Base-by-base conservation (phyloP, 2,329 filamentous ascomycete genomes). In the Aspergillus cejpii region DNA sequence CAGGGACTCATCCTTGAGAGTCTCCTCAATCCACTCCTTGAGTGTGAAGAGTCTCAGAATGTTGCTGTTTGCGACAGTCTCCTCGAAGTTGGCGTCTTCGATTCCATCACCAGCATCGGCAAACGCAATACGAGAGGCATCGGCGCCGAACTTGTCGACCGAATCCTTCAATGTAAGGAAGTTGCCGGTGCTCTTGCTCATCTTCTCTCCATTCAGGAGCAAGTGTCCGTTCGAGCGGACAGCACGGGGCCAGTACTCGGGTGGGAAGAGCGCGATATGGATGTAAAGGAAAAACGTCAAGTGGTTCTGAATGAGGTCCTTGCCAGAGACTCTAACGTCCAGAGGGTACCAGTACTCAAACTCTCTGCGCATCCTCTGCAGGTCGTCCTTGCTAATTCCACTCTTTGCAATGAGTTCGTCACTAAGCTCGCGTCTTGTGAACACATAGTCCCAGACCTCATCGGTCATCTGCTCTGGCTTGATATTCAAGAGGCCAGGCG, bases 291-390 rank as follows among this genome's bases (percentile, higher is more conserved):
- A 92, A 76, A 97, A 96, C 10, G 89, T 96, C 60, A 98, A 74
- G 70, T 97, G 92, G 72, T 94, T 95, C 51, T 86, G 84, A 56
- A 94, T 90, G 52, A 95, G 74, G 64, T 95, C 91, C 74, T 97
- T 97, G 57, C 91, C 92, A 27, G 85, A 92, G 33, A 86, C 82
- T 58, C 89, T 79, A 55, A 95, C 74, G 61, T 97, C 91, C 41
- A 97, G 74, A 31, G 92, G 92, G 68, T 97, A 98, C 76, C 88
- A 97, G 77, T 96, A 98, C 66, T 92, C 85, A 59, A 97, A 97
- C 59, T 94, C 88, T 61, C 90, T 80, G 49, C 89, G 80, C 85
- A 98, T 85, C 31, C 79, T 78, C 61, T 87, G 79, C 36, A 98
- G 76, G 2, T 79, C 79, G 49, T 83, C 80, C 67, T 83, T 80